A percentile compares a stretch with the other conserved stretches of the same genome.
These are phyloP conservation scores for Lotmaria passim DNA, from an alignment of 208 protist species.

Conservation along the genomic window DNA sequence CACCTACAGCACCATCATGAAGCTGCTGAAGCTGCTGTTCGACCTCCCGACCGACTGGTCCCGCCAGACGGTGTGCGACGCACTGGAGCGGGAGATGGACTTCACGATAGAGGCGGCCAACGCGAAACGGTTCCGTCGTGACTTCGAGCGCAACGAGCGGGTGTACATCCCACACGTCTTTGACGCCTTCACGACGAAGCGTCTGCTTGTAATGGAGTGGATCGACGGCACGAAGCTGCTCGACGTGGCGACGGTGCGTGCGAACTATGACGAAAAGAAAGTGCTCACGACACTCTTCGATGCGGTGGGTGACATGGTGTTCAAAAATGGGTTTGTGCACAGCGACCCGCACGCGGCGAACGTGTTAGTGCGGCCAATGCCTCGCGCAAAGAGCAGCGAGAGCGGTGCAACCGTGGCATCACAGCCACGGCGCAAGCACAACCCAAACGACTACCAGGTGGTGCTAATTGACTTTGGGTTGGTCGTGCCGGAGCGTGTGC, in stretches of 20 bases:
- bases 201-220: slow-evolving; percentile 94
- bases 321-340: slow-evolving; percentile 94
- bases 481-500: slow-evolving; percentile 64
- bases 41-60: slow-evolving; percentile 79
- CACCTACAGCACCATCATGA: slow-evolving; percentile 74
- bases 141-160: slow-evolving; percentile 43
- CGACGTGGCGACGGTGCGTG: slow-evolving; percentile 62
- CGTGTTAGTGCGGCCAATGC: slow-evolving; percentile 78
- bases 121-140: slow-evolving; percentile 46
- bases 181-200: slow-evolving; percentile 52
- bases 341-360: slow-evolving; percentile 94
- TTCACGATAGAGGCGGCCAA: slow-evolving; percentile 86
- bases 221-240: slow-evolving; percentile 83
- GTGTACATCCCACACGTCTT: slow-evolving; percentile 78
- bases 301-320: slow-evolving; percentile 94
- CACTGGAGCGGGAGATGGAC: slow-evolving; percentile 79
- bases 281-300: slow-evolving; percentile 83
- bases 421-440: not conserved
- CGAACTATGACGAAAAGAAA: slow-evolving; percentile 48
- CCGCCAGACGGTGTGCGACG: slow-evolving; percentile 68
- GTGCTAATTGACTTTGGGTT: slow-evolving; percentile 87
- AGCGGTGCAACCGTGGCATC: not conserved
- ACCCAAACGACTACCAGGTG: slow-evolving; percentile 50
- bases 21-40: slow-evolving; percentile 69
- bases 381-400: not conserved